Percentiles rank a stretch among this genome's conserved stretches.
Evolutionary conservation across 2,329 filamentous ascomycete genomes (phyloP).

Genomic region (Clonostachys solani): DNA sequence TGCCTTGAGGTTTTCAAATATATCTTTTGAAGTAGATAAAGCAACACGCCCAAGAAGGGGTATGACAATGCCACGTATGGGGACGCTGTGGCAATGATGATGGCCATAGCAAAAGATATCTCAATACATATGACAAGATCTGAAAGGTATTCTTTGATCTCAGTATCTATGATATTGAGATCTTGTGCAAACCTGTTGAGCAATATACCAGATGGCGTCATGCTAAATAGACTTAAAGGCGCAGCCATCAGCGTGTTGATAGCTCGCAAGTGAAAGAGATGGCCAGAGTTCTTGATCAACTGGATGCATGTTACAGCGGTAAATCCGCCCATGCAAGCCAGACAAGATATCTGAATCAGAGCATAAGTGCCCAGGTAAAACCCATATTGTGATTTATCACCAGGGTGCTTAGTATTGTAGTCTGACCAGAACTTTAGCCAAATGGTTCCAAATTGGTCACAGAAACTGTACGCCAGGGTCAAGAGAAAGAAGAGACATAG

Average conservation of each 20-base stretch:
- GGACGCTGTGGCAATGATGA: constrained; percentile 15
- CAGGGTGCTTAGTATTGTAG: too few relatives aligned
- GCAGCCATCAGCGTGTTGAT: constrained; percentile 27
- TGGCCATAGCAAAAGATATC: too few relatives aligned
- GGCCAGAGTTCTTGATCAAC: constrained; percentile 21
- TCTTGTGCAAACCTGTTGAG: constrained; percentile 42
- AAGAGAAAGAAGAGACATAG: too few relatives aligned
- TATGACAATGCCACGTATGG: constrained; percentile 44
- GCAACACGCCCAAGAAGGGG: constrained; percentile 36
- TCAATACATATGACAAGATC: too few relatives aligned
- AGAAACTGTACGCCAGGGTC: too few relatives aligned
- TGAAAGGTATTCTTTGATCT: constrained; percentile 5
- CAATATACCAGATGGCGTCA: constrained; percentile 32
- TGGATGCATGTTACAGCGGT: constrained; percentile 12
- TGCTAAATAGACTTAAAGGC: constrained; percentile 33
- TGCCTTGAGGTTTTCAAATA: constrained; percentile 59
- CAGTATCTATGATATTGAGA: constrained; percentile 31
- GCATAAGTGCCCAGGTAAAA: constrained; percentile 25
- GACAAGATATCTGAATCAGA: constrained; percentile 9
- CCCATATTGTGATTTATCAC: too few relatives aligned
- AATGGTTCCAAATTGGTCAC: too few relatives aligned
- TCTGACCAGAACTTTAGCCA: too few relatives aligned
- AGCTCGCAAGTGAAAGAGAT: constrained; percentile 21
- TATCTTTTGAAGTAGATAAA: constrained; percentile 49
- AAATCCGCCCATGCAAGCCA: constrained; percentile 9